These are phyloP conservation scores for Nepenthes alata DNA, from an alignment of 179 eudicot species.

Conservation along the genomic window DNA sequence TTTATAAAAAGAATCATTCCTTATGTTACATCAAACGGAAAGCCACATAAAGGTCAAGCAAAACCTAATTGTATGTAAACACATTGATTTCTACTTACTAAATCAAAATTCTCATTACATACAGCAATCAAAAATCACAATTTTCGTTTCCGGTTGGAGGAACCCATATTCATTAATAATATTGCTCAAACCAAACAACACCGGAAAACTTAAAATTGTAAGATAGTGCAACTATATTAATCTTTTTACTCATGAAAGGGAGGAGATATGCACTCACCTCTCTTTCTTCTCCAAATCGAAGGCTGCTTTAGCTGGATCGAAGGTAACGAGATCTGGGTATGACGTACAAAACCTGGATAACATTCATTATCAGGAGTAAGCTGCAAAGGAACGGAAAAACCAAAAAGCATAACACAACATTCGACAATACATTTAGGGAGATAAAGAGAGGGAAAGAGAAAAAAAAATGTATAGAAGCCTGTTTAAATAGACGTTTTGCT, in stretches of 20 bases:
- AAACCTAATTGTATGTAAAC: too few species aligned
- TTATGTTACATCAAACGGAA: too few species aligned
- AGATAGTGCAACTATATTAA: background rate
- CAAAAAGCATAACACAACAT: background rate
- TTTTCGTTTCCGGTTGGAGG: background rate
- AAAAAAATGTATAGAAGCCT: background rate
- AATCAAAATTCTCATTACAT: too few species aligned
- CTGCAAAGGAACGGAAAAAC: background rate
- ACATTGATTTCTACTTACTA: too few species aligned
- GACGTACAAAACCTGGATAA: conserved; percentile 22
- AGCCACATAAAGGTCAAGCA: too few species aligned
- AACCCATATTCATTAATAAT: background rate
- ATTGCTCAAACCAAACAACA: background rate
- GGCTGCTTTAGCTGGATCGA: conserved; percentile 10
- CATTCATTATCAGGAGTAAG: conserved; percentile 12
- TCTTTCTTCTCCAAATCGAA: background rate
- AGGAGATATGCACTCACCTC: too few species aligned
- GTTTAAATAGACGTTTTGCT: background rate
- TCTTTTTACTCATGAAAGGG: background rate
- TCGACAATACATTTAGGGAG: background rate
- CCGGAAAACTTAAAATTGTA: background rate
- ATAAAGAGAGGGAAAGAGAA: conserved; percentile 3
- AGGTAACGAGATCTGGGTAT: conserved; percentile 19
- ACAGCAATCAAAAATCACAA: background rate
- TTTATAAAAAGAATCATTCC: too few species aligned